Conservation (phyloP, 208 protist genomes). For the Trypanosoma scelopori region DNA sequence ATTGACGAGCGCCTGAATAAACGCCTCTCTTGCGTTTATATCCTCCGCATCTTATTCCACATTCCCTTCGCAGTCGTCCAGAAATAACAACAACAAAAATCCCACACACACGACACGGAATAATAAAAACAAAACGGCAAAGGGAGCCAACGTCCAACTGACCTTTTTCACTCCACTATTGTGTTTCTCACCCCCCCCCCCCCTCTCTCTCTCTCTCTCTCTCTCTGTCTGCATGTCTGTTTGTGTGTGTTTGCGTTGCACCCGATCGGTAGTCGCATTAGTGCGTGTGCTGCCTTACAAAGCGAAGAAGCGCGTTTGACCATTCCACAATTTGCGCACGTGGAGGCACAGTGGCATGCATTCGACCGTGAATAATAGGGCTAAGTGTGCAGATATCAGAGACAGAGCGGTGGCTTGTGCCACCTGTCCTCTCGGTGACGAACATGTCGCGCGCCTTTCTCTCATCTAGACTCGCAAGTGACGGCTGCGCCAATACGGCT, state of each 20-base stretch:
- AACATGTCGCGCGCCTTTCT: constrained; percentile 12
- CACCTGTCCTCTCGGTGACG: constrained; percentile 15
- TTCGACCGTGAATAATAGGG: constrained; percentile 45
- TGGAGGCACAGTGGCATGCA: constrained; percentile 37
- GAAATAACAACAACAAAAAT: too few relatives aligned
- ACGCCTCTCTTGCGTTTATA: too few relatives aligned
- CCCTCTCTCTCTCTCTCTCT: too few relatives aligned
- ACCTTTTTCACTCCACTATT: too few relatives aligned
- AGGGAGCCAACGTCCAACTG: too few relatives aligned
- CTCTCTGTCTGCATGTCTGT: too few relatives aligned
- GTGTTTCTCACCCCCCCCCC: too few relatives aligned
- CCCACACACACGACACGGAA: too few relatives aligned
- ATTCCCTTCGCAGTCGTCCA: too few relatives aligned
- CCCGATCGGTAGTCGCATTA: not conserved
- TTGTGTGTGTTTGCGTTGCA: constrained; percentile 2
- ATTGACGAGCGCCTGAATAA: too few relatives aligned
- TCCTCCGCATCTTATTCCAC: too few relatives aligned
- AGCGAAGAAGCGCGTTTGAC: constrained; percentile 38
- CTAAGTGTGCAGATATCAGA: constrained; percentile 62
- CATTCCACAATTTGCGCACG: constrained; percentile 42
- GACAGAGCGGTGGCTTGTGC: constrained; percentile 49
- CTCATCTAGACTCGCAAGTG: constrained; percentile 22
- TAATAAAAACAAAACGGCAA: too few relatives aligned
- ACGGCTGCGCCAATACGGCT: constrained; percentile 30
- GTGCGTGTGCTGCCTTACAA: constrained; percentile 31